Evolutionary conservation across 176 grass and related monocot species (phyloP).

Genomic region (Pharus latifolius): DNA sequence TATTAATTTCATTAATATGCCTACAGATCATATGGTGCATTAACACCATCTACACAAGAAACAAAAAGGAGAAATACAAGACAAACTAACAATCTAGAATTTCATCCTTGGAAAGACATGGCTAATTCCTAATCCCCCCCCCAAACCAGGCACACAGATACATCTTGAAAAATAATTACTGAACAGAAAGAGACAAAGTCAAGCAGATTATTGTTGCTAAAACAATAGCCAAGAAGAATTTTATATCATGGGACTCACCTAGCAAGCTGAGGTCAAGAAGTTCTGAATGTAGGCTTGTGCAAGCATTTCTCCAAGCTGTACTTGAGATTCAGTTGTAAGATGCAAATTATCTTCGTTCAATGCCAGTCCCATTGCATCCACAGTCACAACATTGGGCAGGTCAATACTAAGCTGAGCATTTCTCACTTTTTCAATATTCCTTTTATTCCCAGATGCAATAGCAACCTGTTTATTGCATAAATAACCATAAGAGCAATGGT

Average conservation of each 20-base stretch:
- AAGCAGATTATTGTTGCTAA: neutral
- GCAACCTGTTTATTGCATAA: constrained; percentile 55
- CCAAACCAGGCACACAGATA: neutral
- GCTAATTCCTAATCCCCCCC: neutral
- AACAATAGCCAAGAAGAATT: neutral
- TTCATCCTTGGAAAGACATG: neutral
- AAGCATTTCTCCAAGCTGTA: constrained; percentile 71
- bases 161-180: neutral
- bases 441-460: constrained; percentile 61
- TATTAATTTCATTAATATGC: too few species aligned
- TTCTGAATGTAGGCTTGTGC: constrained; percentile 56
- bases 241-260: constrained; percentile 1
- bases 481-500: constrained; percentile 5
- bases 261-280: constrained; percentile 15
- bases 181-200: neutral
- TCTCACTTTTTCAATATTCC: constrained; percentile 64
- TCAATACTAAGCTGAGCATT: constrained; percentile 53
- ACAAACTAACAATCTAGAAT: neutral
- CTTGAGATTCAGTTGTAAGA: constrained; percentile 68
- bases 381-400: constrained; percentile 67
- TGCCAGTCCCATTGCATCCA: constrained; percentile 64
- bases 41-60: neutral
- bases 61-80: neutral
- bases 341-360: constrained; percentile 71
- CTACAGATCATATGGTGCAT: too few species aligned